Evolutionary conservation across 192 early-diverging fungal genomes (phyloP).

Genomic region (Coemansia sp.): DNA sequence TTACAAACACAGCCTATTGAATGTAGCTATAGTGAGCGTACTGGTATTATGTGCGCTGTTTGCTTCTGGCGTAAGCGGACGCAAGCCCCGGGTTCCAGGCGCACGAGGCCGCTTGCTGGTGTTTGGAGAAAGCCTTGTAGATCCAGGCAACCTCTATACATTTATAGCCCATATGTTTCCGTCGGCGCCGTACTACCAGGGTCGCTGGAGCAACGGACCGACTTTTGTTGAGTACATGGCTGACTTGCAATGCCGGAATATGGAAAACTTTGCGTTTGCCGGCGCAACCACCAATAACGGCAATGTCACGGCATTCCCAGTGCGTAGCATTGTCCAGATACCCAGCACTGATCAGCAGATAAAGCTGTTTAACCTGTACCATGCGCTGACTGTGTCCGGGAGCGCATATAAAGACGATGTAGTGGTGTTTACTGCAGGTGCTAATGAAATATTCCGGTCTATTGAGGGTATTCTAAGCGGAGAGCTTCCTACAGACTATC

Average conservation of each 20-base stretch:
- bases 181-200: slow-evolving; percentile 50
- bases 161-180: slow-evolving; percentile 48
- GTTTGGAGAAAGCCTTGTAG: slow-evolving; percentile 52
- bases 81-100: slow-evolving; percentile 47
- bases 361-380: slow-evolving; percentile 50
- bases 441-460: slow-evolving; percentile 49
- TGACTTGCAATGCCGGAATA: slow-evolving; percentile 43
- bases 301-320: slow-evolving; percentile 47
- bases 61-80: slow-evolving; percentile 5
- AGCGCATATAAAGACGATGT: slow-evolving; percentile 42
- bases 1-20: too few relatives aligned
- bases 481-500: slow-evolving; percentile 33
- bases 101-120: slow-evolving; percentile 46
- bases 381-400: slow-evolving; percentile 40
- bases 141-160: slow-evolving; percentile 50
- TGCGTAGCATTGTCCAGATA: slow-evolving; percentile 46
- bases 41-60: neutral
- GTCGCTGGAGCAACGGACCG: slow-evolving; percentile 51
- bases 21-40: neutral
- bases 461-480: slow-evolving; percentile 45
- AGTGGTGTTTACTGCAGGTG: slow-evolving; percentile 48
- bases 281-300: slow-evolving; percentile 50
- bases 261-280: slow-evolving; percentile 53
- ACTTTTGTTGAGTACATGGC: slow-evolving; percentile 52
- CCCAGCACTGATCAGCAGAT: slow-evolving; percentile 51